These are phyloP conservation scores for Xylaria sp. DNA, from an alignment of 2,329 filamentous ascomycete genomes.

Conservation along the genomic window DNA sequence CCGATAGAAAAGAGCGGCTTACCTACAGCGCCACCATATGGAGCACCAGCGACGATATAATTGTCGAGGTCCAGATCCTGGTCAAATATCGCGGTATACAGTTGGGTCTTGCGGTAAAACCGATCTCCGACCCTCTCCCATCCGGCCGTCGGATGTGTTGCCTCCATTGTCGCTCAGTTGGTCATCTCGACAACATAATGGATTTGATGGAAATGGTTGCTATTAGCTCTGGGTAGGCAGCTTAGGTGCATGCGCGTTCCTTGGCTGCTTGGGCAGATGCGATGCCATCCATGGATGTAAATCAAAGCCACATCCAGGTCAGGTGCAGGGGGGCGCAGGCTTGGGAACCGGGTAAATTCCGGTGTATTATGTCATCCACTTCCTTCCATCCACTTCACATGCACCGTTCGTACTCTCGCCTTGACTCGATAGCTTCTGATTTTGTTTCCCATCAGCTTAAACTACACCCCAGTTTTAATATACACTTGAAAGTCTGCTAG, in stretches of 20 bases:
- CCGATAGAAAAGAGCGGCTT: conserved; percentile 39
- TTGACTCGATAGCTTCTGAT: too few species aligned
- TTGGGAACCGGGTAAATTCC: not conserved
- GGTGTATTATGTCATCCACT: not conserved
- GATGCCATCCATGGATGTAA: too few species aligned
- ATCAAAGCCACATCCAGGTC: too few species aligned
- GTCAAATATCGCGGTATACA: conserved; percentile 93
- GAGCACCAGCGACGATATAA: conserved; percentile 87
- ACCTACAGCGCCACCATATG: conserved; percentile 93
- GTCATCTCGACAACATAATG: conserved; percentile 24
- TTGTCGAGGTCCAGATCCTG: conserved; percentile 93
- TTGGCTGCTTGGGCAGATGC: too few species aligned
- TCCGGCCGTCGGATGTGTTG: conserved; percentile 73
- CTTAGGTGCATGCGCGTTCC: not conserved
- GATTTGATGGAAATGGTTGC: not conserved
- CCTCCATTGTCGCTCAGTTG: conserved; percentile 53
- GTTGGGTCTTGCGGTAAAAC: conserved; percentile 93
- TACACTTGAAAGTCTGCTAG: too few species aligned
- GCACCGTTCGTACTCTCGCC: too few species aligned
- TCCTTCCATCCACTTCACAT: not conserved
- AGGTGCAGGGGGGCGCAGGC: too few species aligned
- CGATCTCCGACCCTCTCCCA: conserved; percentile 93
- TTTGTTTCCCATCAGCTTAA: too few species aligned
- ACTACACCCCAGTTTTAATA: too few species aligned
- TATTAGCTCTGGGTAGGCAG: not conserved